Conservation (phyloP, 805 yeast genomes). For the Nakazawaea holstii region DNA sequence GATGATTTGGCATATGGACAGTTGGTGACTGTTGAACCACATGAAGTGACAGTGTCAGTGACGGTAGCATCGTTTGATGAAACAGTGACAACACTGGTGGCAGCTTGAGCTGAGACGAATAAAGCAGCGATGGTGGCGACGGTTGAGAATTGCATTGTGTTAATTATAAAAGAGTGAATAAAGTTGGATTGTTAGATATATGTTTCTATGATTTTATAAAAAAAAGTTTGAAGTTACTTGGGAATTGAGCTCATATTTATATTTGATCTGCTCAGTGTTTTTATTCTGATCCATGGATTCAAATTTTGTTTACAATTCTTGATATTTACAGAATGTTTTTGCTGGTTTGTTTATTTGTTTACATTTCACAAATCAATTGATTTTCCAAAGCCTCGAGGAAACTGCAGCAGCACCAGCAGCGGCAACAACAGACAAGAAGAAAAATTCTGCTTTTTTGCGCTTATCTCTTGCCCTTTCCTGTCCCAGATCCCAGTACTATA, state of each 20-base stretch:
- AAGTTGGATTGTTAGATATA: slow-evolving; percentile 14
- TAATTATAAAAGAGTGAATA: slow-evolving; percentile 20
- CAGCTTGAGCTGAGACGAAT: slow-evolving; percentile 29
- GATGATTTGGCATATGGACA: slow-evolving; percentile 33
- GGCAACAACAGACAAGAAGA: too few relatives aligned
- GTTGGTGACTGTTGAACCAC: slow-evolving; percentile 39
- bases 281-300: neutral
- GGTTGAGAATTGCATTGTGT: slow-evolving; percentile 42
- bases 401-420: too few relatives aligned
- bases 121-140: slow-evolving; percentile 34
- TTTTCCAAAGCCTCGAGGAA: neutral
- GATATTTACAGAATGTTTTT: neutral
- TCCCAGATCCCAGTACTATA: too few relatives aligned
- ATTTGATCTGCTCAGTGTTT: neutral
- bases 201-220: slow-evolving; percentile 4
- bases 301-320: neutral
- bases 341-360: slow-evolving; percentile 1
- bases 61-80: slow-evolving; percentile 29
- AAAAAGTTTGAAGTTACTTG: too few relatives aligned
- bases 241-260: neutral
- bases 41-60: slow-evolving; percentile 42
- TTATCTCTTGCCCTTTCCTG: neutral
- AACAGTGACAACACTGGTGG: slow-evolving; percentile 30
- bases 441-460: too few relatives aligned
- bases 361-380: neutral